Percentiles rank a stretch among this genome's conserved stretches.
Conservation (phyloP, 768 basidiomycete genomes). For the Lactifluus hygrophoroides region DNA sequence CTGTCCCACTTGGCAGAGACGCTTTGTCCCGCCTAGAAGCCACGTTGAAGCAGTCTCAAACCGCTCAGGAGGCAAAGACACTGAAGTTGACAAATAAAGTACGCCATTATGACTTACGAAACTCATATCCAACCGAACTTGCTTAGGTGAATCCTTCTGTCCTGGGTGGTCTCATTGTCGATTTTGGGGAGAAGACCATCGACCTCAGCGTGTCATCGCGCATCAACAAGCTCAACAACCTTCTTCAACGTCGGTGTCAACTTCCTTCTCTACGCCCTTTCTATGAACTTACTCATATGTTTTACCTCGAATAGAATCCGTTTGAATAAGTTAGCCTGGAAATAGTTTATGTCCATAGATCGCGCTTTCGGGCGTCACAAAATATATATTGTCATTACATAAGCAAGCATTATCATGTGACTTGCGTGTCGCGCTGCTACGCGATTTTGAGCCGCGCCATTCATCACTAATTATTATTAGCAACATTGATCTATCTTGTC, state of each 20-base stretch:
- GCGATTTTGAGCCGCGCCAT: no score
- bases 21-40: constrained; percentile 71
- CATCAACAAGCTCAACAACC: constrained; percentile 89
- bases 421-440: background rate
- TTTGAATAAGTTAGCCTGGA: constrained; percentile 6
- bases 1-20: constrained; percentile 70
- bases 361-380: background rate
- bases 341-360: background rate
- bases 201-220: constrained; percentile 92
- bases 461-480: no score
- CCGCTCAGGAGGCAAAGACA: constrained; percentile 79
- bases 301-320: constrained; percentile 16
- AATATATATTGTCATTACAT: constrained; percentile 1
- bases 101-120: constrained; percentile 19
- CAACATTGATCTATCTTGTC: background rate
- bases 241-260: constrained; percentile 61
- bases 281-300: background rate
- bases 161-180: constrained; percentile 87
- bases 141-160: constrained; percentile 82
- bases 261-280: background rate
- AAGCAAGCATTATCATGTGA: background rate
- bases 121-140: background rate
- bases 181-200: constrained; percentile 97
- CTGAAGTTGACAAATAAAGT: constrained; percentile 92
- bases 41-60: constrained; percentile 76